A percentile compares a stretch with the other conserved stretches of the same genome.
Evolutionary conservation across 2,329 filamentous ascomycete species (phyloP).

Genomic region (Sclerotinia borealis): DNA sequence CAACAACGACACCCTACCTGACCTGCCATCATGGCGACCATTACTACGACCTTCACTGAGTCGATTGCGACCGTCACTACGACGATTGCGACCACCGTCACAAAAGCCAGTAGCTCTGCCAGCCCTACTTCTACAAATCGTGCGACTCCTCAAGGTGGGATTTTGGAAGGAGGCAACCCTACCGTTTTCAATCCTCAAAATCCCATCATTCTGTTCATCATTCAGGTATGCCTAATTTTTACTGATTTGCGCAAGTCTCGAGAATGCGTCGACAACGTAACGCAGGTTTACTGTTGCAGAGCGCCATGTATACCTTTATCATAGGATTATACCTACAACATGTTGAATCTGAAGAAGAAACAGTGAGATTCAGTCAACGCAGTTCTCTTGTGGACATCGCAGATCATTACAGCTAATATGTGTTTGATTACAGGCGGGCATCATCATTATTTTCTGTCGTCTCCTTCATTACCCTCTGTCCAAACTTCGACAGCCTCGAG

Average conservation of each 20-base stretch:
- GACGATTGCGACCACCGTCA: constrained; percentile 1
- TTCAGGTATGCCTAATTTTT: constrained; percentile 47
- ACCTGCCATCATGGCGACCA: background rate
- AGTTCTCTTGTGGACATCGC: background rate
- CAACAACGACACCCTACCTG: background rate
- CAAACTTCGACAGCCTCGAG: constrained; percentile 70
- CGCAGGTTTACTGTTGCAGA: background rate
- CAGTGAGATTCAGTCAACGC: background rate
- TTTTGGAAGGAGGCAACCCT: constrained; percentile 59
- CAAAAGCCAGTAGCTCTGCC: constrained; percentile 16
- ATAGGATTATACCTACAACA: background rate
- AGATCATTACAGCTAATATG: background rate
- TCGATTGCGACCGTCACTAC: background rate
- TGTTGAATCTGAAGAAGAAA: background rate
- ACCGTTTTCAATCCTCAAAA: constrained; percentile 55
- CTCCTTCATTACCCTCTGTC: constrained; percentile 71
- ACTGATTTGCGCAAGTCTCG: background rate
- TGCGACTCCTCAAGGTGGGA: constrained; percentile 48
- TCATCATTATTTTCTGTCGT: constrained; percentile 71
- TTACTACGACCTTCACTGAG: background rate
- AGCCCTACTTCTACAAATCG: constrained; percentile 17
- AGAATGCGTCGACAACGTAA: background rate
- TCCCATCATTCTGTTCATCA: constrained; percentile 63
- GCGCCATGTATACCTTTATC: background rate
- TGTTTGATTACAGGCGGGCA: constrained; percentile 46